Conservation (phyloP, 176 grass and related monocot genomes). For the Triticum timopheevii region DNA sequence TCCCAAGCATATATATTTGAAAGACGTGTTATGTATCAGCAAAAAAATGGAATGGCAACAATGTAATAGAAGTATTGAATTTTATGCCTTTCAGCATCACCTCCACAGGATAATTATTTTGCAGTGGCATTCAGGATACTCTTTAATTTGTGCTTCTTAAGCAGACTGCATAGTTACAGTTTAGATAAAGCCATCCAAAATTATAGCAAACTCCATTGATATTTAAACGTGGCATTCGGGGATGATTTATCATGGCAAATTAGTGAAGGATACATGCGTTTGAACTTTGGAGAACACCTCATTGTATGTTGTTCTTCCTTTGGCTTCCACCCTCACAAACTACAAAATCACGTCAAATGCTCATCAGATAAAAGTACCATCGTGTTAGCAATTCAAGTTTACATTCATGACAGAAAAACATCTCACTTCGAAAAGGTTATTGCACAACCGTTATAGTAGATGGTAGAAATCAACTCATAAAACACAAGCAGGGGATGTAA, state of each 20-base stretch:
- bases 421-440: background rate
- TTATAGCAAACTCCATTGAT: background rate
- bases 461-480: no score
- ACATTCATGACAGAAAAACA: background rate
- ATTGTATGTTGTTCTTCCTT: constrained; percentile 86
- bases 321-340: constrained; percentile 92
- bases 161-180: background rate
- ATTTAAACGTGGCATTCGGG: background rate
- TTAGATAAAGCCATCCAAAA: constrained; percentile 8
- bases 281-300: constrained; percentile 52
- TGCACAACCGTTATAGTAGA: no score
- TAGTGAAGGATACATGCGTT: background rate
- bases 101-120: background rate
- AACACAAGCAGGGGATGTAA: no score
- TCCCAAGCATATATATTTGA: background rate
- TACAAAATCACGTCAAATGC: constrained; percentile 36
- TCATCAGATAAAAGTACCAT: constrained; percentile 13
- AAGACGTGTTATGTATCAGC: background rate
- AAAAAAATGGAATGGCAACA: background rate
- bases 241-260: constrained; percentile 12
- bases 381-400: constrained; percentile 3
- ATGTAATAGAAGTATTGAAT: background rate
- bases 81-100: background rate
- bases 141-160: background rate
- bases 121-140: background rate